Evolutionary conservation across 352 stramenopile genomes (phyloP).

Genomic region (Pythium dissimile): DNA sequence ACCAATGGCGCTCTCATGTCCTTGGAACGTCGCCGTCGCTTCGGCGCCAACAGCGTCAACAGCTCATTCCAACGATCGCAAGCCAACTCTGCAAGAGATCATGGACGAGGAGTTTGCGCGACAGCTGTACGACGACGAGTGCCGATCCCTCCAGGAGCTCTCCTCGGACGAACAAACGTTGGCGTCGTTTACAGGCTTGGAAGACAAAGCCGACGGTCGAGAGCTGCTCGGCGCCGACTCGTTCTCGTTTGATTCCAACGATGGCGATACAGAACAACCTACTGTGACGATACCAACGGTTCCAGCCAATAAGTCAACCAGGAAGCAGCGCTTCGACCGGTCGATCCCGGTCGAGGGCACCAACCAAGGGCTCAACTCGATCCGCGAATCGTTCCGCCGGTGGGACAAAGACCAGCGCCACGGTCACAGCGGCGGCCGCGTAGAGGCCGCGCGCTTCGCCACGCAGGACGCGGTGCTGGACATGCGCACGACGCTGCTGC

Average conservation of each 20-base stretch:
- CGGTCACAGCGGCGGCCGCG: constrained; percentile 36
- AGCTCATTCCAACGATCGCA: not conserved
- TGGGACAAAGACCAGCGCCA: constrained; percentile 61
- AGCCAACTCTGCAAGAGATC: constrained; percentile 48
- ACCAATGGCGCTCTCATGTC: not conserved
- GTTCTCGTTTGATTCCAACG: constrained; percentile 2
- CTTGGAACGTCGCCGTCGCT: not conserved
- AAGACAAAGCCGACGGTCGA: constrained; percentile 27
- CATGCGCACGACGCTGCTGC: constrained; percentile 45
- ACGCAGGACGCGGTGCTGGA: constrained; percentile 80
- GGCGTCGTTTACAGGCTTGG: constrained; percentile 23
- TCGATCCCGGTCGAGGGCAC: constrained; percentile 26
- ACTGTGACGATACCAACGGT: not conserved
- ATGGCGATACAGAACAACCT: not conserved
- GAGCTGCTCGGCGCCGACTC: constrained; percentile 38
- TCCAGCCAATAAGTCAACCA: not conserved
- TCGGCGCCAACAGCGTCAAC: not conserved
- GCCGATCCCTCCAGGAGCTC: constrained; percentile 31
- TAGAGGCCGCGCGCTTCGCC: constrained; percentile 47
- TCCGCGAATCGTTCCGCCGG: constrained; percentile 48
- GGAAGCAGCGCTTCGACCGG: constrained; percentile 25
- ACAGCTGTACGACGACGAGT: constrained; percentile 63
- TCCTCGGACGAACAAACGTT: constrained; percentile 30
- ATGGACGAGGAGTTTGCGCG: constrained; percentile 69
- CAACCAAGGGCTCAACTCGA: constrained; percentile 48